Conservation (phyloP, 2,329 filamentous ascomycete species). For the Phaeosphaeria sp. region DNA sequence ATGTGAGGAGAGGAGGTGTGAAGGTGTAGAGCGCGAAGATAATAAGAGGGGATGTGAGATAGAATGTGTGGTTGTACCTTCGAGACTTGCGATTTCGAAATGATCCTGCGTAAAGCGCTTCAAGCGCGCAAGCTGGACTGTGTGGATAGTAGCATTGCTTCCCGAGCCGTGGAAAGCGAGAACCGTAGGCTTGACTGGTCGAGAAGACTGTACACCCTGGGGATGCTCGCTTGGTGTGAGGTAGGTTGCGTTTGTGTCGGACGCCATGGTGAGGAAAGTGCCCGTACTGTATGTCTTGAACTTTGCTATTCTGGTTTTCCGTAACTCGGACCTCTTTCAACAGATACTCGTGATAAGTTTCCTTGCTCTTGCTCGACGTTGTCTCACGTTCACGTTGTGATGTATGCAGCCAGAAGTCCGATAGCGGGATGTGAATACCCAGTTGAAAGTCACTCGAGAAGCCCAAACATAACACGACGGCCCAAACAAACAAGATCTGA, state of each 20-base stretch:
- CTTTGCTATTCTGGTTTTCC: no score
- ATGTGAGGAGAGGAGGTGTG: background rate
- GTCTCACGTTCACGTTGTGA: background rate
- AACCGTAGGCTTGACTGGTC: constrained; percentile 35
- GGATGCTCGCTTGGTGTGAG: background rate
- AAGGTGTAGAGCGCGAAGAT: background rate
- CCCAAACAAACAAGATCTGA: no score
- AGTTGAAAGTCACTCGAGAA: background rate
- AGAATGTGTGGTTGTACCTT: constrained; percentile 25
- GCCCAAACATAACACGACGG: no score
- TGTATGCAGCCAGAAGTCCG: background rate
- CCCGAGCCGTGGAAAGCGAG: constrained; percentile 48
- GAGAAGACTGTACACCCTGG: background rate
- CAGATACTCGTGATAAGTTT: no score
- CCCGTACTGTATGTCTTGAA: no score
- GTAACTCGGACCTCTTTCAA: no score
- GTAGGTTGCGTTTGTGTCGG: background rate
- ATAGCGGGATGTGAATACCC: background rate
- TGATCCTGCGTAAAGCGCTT: constrained; percentile 26
- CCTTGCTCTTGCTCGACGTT: background rate
- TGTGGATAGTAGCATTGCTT: constrained; percentile 41
- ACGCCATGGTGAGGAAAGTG: background rate
- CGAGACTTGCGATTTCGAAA: constrained; percentile 33
- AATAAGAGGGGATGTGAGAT: background rate
- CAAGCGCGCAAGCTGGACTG: constrained; percentile 42